Percentiles rank a stretch among this genome's conserved stretches.
Evolutionary conservation across 2,329 filamentous ascomycete species (phyloP).

Genomic region (Aspergillus aculeatus): DNA sequence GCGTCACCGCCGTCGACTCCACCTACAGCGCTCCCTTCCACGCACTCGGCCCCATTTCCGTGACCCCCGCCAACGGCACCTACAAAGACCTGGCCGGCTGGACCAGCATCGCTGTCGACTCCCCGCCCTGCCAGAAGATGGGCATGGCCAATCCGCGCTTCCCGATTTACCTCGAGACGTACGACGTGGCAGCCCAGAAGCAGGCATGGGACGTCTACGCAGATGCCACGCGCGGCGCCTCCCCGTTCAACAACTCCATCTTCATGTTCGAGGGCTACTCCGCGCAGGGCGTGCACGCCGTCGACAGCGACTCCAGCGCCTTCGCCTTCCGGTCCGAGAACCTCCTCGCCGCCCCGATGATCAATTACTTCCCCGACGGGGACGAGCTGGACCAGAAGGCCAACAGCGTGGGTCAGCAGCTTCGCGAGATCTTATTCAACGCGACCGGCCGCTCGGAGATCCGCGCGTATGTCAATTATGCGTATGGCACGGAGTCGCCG

Average conservation of each 20-base stretch:
- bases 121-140: slow-evolving; percentile 45
- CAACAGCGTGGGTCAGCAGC: slow-evolving; percentile 26
- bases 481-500: slow-evolving; percentile 27
- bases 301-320: slow-evolving; percentile 40
- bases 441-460: slow-evolving; percentile 22
- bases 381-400: slow-evolving; percentile 26
- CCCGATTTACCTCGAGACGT: slow-evolving; percentile 46
- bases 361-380: slow-evolving; percentile 30
- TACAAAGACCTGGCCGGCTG: slow-evolving; percentile 49
- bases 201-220: slow-evolving; percentile 41
- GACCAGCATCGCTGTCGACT: slow-evolving; percentile 42
- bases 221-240: slow-evolving; percentile 28
- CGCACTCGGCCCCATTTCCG: slow-evolving; percentile 41
- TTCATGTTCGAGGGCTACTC: slow-evolving; percentile 61
- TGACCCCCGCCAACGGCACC: slow-evolving; percentile 36
- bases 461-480: slow-evolving; percentile 34
- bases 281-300: slow-evolving; percentile 43
- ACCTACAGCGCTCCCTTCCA: slow-evolving; percentile 47
- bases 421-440: slow-evolving; percentile 30
- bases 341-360: slow-evolving; percentile 38
- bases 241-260: slow-evolving; percentile 42
- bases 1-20: slow-evolving; percentile 41
- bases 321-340: slow-evolving; percentile 50
- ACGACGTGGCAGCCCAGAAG: slow-evolving; percentile 39
- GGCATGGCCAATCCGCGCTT: slow-evolving; percentile 44